These are phyloP conservation scores for Eucalyptus rudis DNA, from an alignment of 345 rosid genomes.

Conservation along the genomic window DNA sequence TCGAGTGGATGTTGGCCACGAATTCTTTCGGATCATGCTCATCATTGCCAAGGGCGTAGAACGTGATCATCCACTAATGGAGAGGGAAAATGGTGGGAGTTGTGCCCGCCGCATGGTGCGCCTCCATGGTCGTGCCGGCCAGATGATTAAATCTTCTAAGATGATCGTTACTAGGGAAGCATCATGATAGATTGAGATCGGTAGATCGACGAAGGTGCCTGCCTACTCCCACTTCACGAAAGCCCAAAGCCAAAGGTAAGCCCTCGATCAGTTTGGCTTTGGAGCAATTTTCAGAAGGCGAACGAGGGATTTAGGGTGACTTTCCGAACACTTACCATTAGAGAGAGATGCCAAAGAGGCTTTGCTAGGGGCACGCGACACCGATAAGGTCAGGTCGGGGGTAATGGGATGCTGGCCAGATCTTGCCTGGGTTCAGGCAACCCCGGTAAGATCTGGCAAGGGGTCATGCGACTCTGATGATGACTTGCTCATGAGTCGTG, in stretches of 20 bases:
- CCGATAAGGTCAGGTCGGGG: neutral
- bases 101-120: neutral
- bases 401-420: neutral
- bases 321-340: neutral
- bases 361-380: neutral
- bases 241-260: neutral
- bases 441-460: neutral
- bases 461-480: neutral
- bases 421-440: neutral
- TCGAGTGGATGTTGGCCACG: neutral
- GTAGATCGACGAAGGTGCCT: neutral
- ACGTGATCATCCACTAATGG: neutral
- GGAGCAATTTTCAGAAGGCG: neutral
- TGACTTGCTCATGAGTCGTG: neutral
- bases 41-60: neutral
- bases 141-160: neutral
- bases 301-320: neutral
- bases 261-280: neutral
- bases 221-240: neutral
- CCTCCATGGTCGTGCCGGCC: neutral
- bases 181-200: neutral
- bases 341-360: neutral
- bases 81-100: neutral
- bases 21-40: neutral
- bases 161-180: neutral